These are phyloP conservation scores for Achaetomium macrosporum DNA, from an alignment of 2,329 filamentous ascomycete genomes.

Conservation along the genomic window DNA sequence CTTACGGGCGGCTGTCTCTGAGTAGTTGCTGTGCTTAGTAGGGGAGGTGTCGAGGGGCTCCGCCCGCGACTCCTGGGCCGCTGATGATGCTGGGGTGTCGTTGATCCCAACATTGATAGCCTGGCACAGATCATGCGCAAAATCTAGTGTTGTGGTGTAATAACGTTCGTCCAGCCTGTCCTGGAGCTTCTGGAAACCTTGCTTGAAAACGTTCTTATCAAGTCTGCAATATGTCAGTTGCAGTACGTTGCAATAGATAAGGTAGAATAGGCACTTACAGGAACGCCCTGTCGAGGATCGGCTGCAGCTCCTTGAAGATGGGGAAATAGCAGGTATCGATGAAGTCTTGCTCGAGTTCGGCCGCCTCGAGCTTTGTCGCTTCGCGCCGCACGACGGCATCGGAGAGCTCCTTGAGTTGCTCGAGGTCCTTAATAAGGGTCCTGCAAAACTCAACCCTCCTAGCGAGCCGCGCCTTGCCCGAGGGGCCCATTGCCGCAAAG, in stretches of 20 bases:
- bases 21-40: constrained; percentile 47
- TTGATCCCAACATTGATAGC: constrained; percentile 50
- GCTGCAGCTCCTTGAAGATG: constrained; percentile 66
- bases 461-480: constrained; percentile 69
- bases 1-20: constrained; percentile 73
- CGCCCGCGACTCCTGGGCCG: constrained; percentile 25
- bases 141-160: constrained; percentile 53
- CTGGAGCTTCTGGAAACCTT: constrained; percentile 46
- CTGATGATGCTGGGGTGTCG: constrained; percentile 30
- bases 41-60: constrained; percentile 43
- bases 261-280: constrained; percentile 53
- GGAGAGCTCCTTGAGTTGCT: constrained; percentile 65
- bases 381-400: constrained; percentile 71
- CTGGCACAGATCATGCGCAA: constrained; percentile 51
- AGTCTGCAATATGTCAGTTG: constrained; percentile 46
- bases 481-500: constrained; percentile 89
- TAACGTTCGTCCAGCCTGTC: constrained; percentile 48
- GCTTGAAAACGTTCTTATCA: constrained; percentile 57
- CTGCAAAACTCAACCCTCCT: constrained; percentile 86
- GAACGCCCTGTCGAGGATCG: constrained; percentile 73
- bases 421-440: constrained; percentile 67
- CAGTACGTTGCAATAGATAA: not conserved
- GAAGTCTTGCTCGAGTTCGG: constrained; percentile 69
- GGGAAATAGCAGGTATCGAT: constrained; percentile 92
- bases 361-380: constrained; percentile 67